Conservation (phyloP, 306 rosid genomes). For the Lotus japonicus region DNA sequence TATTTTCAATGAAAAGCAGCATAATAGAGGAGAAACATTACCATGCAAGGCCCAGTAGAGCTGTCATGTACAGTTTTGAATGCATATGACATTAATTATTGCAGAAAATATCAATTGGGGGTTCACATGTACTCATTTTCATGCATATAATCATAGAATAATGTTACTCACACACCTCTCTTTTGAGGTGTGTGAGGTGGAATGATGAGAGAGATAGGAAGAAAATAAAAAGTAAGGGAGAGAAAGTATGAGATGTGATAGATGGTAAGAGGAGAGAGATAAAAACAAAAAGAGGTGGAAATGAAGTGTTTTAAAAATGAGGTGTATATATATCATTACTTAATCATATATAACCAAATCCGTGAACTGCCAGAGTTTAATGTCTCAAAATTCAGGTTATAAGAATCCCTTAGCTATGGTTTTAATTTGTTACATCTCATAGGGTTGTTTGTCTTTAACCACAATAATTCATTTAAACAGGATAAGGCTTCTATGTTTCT, state of each 20-base stretch:
- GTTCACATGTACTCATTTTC: slow-evolving; percentile 28
- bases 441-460: not conserved
- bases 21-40: not conserved
- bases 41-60: slow-evolving; percentile 26
- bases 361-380: not conserved
- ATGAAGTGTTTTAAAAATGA: too few relatives aligned
- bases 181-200: too few relatives aligned
- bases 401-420: too few relatives aligned
- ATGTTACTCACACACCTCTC: too few relatives aligned
- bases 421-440: not conserved
- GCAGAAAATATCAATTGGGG: slow-evolving; percentile 13
- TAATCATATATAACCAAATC: not conserved
- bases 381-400: not conserved
- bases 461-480: not conserved
- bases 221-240: too few relatives aligned
- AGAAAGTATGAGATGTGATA: too few relatives aligned
- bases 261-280: too few relatives aligned
- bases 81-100: slow-evolving; percentile 20
- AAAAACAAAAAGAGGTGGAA: too few relatives aligned
- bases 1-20: not conserved
- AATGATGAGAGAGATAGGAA: too few relatives aligned
- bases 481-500: not conserved
- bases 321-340: too few relatives aligned
- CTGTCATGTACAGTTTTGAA: slow-evolving; percentile 35
- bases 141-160: slow-evolving; percentile 19